Base-by-base conservation (phyloP, 805 yeast genomes). In the Saturnispora zaruensis region DNA sequence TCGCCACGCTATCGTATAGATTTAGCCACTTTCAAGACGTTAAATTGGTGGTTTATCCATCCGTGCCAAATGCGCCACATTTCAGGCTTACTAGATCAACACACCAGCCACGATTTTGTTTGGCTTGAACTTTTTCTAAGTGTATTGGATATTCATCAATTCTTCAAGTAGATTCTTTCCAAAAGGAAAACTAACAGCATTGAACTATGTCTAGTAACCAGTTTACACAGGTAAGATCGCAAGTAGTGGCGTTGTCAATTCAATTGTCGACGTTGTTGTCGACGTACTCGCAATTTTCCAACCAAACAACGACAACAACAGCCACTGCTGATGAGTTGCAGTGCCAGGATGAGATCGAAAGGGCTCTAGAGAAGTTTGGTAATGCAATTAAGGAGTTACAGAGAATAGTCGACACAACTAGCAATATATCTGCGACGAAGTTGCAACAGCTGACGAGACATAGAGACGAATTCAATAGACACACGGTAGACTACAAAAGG, bases 391-490 rank as follows among this genome's bases (percentile, higher is more conserved):
- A 68, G 32, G 69, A 73, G 32, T 62, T 85, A 55, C 69, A 73
- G 45, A 69, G 82, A 32, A 71, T 80, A 9, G 68, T 79, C 18
- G 87, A 85, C 44, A 67, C 63, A 3, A 24, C 26, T 13, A 21
- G 28, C 5, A 55, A 53, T 5, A 74, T 84, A 6, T 75, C 90
- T 5, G 77, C 93, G 0, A 78, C 93, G 0, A 85, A 85, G 63
- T 65, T 81, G 41, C 91, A 85, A 59, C 98, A 90, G 63, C 67
- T 89, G 44, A 79, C 83, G 51, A 79, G 97, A 53, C 96, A 88
- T 64, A 79, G 77, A 57, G 96, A 88, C 64, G 75, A 78, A 13
- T 70, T 87, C 26, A 76, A 71, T 51, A 95, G 88, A 50, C 90
- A 87, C 66, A 72, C 77, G 66, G 65, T 71, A 48, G 84, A 81